Evolutionary conservation across 257 asterid species (phyloP).

Genomic region (Orobanche coerulescens): DNA sequence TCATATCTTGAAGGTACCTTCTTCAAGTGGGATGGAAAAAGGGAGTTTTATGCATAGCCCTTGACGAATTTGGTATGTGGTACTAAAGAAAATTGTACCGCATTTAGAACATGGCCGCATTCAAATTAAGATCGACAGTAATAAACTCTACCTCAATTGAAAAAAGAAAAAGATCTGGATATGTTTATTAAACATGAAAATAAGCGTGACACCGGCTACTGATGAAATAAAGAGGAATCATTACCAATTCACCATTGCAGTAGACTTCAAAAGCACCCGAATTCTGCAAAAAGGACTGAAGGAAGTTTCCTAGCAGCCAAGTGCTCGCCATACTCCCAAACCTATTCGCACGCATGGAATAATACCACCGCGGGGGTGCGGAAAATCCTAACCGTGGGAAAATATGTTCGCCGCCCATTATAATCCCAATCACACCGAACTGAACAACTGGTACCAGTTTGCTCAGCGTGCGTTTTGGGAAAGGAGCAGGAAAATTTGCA

Average conservation of each 20-base stretch:
- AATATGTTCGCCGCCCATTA: conserved; percentile 81
- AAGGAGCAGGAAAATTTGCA: conserved; percentile 87
- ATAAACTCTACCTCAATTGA: too few relatives aligned
- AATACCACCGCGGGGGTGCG: conserved; percentile 84
- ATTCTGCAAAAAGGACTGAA: conserved; percentile 77
- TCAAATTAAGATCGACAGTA: too few relatives aligned
- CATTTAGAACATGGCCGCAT: too few relatives aligned
- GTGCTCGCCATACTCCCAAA: conserved; percentile 87
- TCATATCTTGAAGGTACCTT: too few relatives aligned
- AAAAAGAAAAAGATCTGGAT: too few relatives aligned
- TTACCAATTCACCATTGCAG: conserved; percentile 80
- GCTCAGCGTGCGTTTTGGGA: conserved; percentile 81
- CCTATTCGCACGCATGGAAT: conserved; percentile 67
- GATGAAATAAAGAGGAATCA: conserved; percentile 18
- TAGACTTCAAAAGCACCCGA: conserved; percentile 91
- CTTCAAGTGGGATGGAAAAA: too few relatives aligned
- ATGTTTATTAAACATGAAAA: too few relatives aligned
- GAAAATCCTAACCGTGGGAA: conserved; percentile 71
- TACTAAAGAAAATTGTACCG: too few relatives aligned
- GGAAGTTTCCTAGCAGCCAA: conserved; percentile 82
- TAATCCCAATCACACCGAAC: conserved; percentile 66
- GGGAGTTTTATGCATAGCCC: too few relatives aligned
- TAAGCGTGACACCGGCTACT: not conserved
- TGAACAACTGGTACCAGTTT: conserved; percentile 76
- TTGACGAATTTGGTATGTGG: too few relatives aligned